A percentile compares a stretch with the other conserved stretches of the same genome.
phyloP scores from a whole-genome alignment of 2,329 filamentous ascomycete species.

The Periconia digitata region DNA sequence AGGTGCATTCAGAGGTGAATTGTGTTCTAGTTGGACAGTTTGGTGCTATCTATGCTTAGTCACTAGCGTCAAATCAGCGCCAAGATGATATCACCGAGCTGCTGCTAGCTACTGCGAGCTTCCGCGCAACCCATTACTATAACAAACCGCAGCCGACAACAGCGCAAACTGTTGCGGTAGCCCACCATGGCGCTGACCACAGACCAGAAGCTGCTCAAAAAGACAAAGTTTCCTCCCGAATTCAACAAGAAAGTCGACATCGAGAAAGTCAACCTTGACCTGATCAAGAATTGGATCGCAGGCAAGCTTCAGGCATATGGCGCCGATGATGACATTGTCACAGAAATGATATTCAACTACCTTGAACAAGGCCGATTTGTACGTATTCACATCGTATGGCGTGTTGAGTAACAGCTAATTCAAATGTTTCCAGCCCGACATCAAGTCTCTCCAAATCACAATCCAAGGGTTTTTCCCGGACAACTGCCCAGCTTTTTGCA shows the following conservation, averaged over 20 bases:
- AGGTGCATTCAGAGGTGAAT: too few species aligned
- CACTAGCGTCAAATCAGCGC: neutral
- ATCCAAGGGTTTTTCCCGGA: constrained; percentile 87
- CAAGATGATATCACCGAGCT: neutral
- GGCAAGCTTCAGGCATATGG: constrained; percentile 83
- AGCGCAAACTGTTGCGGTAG: constrained; percentile 1
- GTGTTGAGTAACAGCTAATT: constrained; percentile 13
- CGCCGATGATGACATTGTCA: constrained; percentile 91
- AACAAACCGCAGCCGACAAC: constrained; percentile 3
- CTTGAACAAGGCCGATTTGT: constrained; percentile 77
- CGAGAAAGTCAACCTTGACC: constrained; percentile 92
- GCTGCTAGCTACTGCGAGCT: neutral
- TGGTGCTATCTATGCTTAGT: constrained; percentile 1
- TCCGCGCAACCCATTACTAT: constrained; percentile 3
- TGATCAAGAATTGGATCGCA: constrained; percentile 99
- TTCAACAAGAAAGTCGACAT: constrained; percentile 97
- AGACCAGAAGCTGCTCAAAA: constrained; percentile 84
- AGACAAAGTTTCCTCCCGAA: constrained; percentile 90
- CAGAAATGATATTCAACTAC: constrained; percentile 74
- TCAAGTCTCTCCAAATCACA: constrained; percentile 92
- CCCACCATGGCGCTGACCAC: constrained; percentile 75
- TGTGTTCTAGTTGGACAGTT: too few species aligned
- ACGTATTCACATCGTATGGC: constrained; percentile 41
- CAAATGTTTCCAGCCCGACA: constrained; percentile 70
- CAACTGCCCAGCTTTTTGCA: constrained; percentile 85